Evolutionary conservation across 1,284 basidiomycete genomes (phyloP), one percentile per base, ranked within the genome.

Genomic region (Tylopilus sp.): DNA sequence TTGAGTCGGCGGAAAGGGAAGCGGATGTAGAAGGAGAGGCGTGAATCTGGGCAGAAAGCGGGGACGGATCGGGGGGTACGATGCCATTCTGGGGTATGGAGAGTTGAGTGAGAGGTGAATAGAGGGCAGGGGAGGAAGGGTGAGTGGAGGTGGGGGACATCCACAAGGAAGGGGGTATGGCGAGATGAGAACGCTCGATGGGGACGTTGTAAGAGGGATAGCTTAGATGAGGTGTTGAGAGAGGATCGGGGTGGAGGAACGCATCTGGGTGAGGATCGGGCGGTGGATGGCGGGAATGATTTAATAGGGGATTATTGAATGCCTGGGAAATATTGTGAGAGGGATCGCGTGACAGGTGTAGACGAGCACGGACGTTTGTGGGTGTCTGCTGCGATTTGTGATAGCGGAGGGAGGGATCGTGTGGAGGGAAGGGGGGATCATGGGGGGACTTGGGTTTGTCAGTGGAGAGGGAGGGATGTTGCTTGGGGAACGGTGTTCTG

Each of bases 141-240:
- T 76, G 68, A 15, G 78, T 67, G 44, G 75, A 78, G 11, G 80
- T 71, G 35, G 83, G 78, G 11, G 86, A 88, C 87, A 89, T 90
- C 87, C 86, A 90, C 40, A 89, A 68, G 37, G 85, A 86, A 4
- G 87, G 86, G 42, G 83, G 84, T 37, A 89, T 70, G 49, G 77
- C 74, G 42, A 71, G 59, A 58, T 71, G 71, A 43, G 77, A 73
- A 58, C 78, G 82, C 59, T 84, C 81, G 61, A 71, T 63, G 58
- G 72, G 38, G 53, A 65, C 60, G 48, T 60, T 58, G 57, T 66
- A 66, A 41, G 55, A 51, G 16, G 68, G 57, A 49, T 66, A 70
- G 58, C 65, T 59, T 18, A 60, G 43, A 29, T 63, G 34, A 44
- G 61, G 51, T 44, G 55, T 53, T 40, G 58, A 54, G 26, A 58